A percentile compares a stretch with the other conserved stretches of the same genome.
Conservation (phyloP, 1,284 basidiomycete species). For the Lignosus rhinocerotis region DNA sequence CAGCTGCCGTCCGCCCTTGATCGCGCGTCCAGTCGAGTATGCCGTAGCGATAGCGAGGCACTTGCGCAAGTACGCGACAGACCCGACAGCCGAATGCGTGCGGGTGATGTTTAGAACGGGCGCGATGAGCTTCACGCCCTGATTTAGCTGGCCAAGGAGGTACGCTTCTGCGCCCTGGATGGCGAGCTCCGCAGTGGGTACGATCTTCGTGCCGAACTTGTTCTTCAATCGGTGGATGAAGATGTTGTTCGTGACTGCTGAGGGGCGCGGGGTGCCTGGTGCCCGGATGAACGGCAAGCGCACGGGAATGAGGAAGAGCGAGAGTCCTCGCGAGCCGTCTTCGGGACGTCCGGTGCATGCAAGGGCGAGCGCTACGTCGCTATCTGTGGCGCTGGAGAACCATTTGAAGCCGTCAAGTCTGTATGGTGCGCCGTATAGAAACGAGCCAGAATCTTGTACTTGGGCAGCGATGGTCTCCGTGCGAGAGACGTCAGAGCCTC, state of each 20-base stretch:
- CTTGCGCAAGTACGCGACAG: constrained; percentile 60
- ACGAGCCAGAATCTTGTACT: constrained; percentile 28
- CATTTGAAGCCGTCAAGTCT: constrained; percentile 74
- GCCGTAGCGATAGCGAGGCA: constrained; percentile 64
- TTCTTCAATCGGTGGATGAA: constrained; percentile 75
- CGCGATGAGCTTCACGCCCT: constrained; percentile 71
- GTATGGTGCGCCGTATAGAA: constrained; percentile 53
- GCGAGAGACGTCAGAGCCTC: constrained; percentile 76
- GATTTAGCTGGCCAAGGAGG: constrained; percentile 60
- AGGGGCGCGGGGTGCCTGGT: constrained; percentile 40
- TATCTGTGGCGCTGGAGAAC: constrained; percentile 85
- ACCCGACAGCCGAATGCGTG: constrained; percentile 63
- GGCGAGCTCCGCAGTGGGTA: constrained; percentile 80
- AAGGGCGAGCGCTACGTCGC: constrained; percentile 68
- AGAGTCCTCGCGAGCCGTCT: constrained; percentile 62
- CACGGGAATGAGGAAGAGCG: constrained; percentile 71
- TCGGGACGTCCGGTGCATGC: constrained; percentile 61
- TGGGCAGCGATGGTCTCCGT: constrained; percentile 68
- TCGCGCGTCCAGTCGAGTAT: constrained; percentile 58
- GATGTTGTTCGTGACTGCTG: constrained; percentile 66
- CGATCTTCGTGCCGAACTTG: constrained; percentile 75
- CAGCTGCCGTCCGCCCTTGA: constrained; percentile 49
- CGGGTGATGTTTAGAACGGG: constrained; percentile 79
- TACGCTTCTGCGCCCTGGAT: constrained; percentile 64
- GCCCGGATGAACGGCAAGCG: constrained; percentile 50